Conservation (phyloP, 495 filamentous ascomycete genomes). For the Rhypophila decipiens region DNA sequence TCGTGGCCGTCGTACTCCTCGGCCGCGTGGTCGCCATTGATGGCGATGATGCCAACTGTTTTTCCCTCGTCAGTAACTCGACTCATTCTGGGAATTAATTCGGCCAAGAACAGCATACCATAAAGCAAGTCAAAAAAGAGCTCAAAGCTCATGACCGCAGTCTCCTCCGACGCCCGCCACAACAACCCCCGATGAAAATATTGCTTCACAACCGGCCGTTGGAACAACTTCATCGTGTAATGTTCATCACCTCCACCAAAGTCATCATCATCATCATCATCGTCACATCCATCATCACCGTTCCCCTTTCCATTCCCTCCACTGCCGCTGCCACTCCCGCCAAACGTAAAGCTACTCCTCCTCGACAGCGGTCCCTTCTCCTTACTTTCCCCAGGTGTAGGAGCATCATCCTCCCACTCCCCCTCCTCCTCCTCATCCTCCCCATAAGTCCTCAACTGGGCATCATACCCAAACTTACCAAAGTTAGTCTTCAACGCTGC, state of each 20-base stretch:
- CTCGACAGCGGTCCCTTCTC: not conserved
- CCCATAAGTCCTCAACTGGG: conserved; percentile 42
- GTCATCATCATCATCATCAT: conserved; percentile 16
- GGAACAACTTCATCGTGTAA: conserved; percentile 44
- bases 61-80: too few relatives aligned
- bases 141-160: conserved; percentile 52
- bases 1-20: conserved; percentile 43
- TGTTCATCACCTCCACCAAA: conserved; percentile 35
- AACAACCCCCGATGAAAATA: conserved; percentile 57
- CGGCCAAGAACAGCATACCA: conserved; percentile 8
- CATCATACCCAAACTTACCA: conserved; percentile 51
- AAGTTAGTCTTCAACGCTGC: conserved; percentile 50
- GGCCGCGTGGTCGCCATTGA: conserved; percentile 50
- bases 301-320: not conserved
- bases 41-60: conserved; percentile 57
- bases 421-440: conserved; percentile 2
- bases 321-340: not conserved
- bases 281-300: not conserved
- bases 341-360: not conserved
- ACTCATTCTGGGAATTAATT: not conserved
- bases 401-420: not conserved
- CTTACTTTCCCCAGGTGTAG: not conserved
- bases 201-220: conserved; percentile 50
- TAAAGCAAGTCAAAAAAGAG: conserved; percentile 48
- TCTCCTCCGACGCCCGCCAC: conserved; percentile 46